Percentiles rank a stretch among this genome's conserved stretches.
phyloP scores from a whole-genome alignment of 2,329 filamentous ascomycete genomes.

The Fusarium solani-melongenae region DNA sequence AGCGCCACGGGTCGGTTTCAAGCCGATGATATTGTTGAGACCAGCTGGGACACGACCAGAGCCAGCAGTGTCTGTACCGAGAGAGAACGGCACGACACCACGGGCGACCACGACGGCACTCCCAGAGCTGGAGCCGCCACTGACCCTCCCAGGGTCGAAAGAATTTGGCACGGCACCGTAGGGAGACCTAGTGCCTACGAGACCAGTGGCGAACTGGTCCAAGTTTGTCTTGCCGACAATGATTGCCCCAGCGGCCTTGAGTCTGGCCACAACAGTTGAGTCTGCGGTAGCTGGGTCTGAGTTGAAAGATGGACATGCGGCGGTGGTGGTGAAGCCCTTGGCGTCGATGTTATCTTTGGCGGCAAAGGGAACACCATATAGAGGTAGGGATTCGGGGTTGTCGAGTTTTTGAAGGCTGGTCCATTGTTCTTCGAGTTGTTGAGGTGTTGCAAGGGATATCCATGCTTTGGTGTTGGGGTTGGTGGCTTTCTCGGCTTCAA shows the following conservation, averaged over 20 bases:
- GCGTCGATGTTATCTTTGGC: constrained; percentile 69
- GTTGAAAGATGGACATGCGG: constrained; percentile 61
- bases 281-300: constrained; percentile 57
- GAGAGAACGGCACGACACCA: constrained; percentile 64
- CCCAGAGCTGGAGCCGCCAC: constrained; percentile 69
- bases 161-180: constrained; percentile 67
- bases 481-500: constrained; percentile 29
- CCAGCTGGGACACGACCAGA: constrained; percentile 65
- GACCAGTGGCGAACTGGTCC: constrained; percentile 72
- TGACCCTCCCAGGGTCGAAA: constrained; percentile 52
- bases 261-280: constrained; percentile 59
- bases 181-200: constrained; percentile 70
- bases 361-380: constrained; percentile 68
- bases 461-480: constrained; percentile 44
- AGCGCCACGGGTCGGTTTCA: constrained; percentile 64
- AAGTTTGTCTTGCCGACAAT: constrained; percentile 70
- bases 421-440: constrained; percentile 41
- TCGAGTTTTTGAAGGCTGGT: constrained; percentile 15
- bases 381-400: constrained; percentile 49
- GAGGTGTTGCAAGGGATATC: constrained; percentile 46
- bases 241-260: constrained; percentile 65
- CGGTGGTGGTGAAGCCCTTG: constrained; percentile 62
- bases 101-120: constrained; percentile 65
- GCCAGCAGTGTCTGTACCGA: constrained; percentile 68
- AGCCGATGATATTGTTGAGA: constrained; percentile 64